Base-by-base conservation (phyloP, 2,329 filamentous ascomycete genomes). In the Ceratocystis cacaofunesta region DNA sequence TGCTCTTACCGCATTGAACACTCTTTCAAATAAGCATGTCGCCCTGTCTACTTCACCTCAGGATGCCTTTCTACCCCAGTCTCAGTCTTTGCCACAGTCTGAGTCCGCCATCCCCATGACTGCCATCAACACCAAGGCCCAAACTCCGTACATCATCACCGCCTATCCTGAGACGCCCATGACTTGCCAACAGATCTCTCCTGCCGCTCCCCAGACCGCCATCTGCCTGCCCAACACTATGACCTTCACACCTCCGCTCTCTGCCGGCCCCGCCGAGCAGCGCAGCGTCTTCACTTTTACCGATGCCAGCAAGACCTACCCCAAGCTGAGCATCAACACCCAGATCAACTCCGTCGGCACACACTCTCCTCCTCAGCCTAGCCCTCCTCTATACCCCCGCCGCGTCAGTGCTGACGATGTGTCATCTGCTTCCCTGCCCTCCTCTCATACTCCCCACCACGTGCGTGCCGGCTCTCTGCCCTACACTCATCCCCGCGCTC, bases 1-100 rank as follows among this genome's bases (percentile, higher is more conserved):
- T 1, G 77, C 82, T 25, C 82, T 83, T 2, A 86, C 84, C 1
- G 77, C 82, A 25, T 85, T 85, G 75, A 86, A 86, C 73, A 86
- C 84, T 1, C 78, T 86, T 48, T 85, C 83, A 68, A 84, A 86
- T 64, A 83, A 84, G 72, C 80, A 82, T 68, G 79, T 81, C 32
- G 80, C 81, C 1, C 79, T 81, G 2, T 70, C 30, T 57, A 41
- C 52, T 22, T 50, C 48, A 10, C 52, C 52, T 2, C 52, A 57
- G 52, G 28, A 25, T 7, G 10, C 6, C 52, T 57, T 28, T 57
- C 52, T 25, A 17, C 19, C 22, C 10, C 52, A 30, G 22, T 30
- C 22, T 17, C 22, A 28, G 19, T 55, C 43, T 32, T 15, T 32
- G 1, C 32, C 63, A 43, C 25, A 48, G 19, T 41, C 63, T 50